Conservation (phyloP, 2,329 filamentous ascomycete genomes). For the Davidsoniella virescens region DNA sequence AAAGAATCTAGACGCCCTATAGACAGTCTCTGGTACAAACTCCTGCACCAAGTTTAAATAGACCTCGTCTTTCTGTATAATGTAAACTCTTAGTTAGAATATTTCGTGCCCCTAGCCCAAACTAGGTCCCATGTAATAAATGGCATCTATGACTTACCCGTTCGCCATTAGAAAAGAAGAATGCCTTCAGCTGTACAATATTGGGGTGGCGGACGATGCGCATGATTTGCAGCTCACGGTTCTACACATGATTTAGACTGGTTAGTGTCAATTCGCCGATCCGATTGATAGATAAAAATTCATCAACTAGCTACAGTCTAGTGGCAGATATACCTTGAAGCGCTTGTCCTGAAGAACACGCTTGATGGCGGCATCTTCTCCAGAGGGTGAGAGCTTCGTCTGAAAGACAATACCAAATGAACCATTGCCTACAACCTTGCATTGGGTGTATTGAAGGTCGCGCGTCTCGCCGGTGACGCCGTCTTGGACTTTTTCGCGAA, state of each 20-base stretch:
- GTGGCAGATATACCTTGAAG: conserved; percentile 60
- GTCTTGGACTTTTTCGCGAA: conserved; percentile 98
- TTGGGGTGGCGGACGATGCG: conserved; percentile 97
- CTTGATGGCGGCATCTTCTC: conserved; percentile 98
- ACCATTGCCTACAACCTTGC: conserved; percentile 98
- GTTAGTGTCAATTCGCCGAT: neutral
- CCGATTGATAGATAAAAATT: neutral
- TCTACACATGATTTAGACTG: conserved; percentile 37
- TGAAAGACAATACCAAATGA: conserved; percentile 98
- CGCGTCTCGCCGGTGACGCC: conserved; percentile 90
- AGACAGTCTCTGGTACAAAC: conserved; percentile 95
- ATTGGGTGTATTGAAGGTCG: conserved; percentile 96
- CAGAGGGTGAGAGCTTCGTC: conserved; percentile 93
- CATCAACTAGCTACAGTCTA: neutral
- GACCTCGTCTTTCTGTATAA: conserved; percentile 76
- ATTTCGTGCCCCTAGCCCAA: neutral
- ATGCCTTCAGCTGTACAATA: conserved; percentile 96
- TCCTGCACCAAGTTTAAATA: conserved; percentile 97
- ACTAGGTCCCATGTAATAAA: too few relatives aligned
- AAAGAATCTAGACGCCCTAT: conserved; percentile 95
- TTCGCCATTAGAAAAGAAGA: conserved; percentile 98
- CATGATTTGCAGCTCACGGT: conserved; percentile 98
- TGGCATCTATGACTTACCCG: conserved; percentile 43
- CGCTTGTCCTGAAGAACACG: conserved; percentile 96
- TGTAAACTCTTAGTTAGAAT: conserved; percentile 6